phyloP scores from a whole-genome alignment of 805 yeast genomes.

The Lipomyces sp. region DNA sequence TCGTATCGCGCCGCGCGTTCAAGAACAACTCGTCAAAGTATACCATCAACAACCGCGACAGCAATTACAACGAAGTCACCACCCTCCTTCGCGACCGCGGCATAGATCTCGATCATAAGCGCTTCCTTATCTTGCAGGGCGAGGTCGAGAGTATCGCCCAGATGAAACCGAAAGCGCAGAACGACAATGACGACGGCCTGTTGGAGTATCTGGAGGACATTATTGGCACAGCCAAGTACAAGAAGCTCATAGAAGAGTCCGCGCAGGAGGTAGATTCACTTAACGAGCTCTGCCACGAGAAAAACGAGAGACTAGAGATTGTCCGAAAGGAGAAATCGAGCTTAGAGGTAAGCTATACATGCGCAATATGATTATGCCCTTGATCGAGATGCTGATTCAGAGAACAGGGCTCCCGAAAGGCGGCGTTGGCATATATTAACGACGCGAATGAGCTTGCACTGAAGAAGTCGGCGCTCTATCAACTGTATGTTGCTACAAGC shows the following conservation, averaged over 20 bases:
- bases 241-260: slow-evolving; percentile 66
- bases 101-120: slow-evolving; percentile 88
- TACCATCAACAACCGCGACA: slow-evolving; percentile 63
- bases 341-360: slow-evolving; percentile 31
- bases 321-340: slow-evolving; percentile 71
- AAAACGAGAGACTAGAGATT: slow-evolving; percentile 71
- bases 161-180: slow-evolving; percentile 96
- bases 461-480: slow-evolving; percentile 55
- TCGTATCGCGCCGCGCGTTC: slow-evolving; percentile 77
- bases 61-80: slow-evolving; percentile 78
- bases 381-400: not conserved
- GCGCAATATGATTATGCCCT: not conserved
- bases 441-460: slow-evolving; percentile 60
- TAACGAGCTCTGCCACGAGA: slow-evolving; percentile 77
- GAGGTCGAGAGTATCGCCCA: slow-evolving; percentile 98
- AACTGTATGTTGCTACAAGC: slow-evolving; percentile 41
- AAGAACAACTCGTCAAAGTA: slow-evolving; percentile 75
- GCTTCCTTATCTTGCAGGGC: slow-evolving; percentile 93
- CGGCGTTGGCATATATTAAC: slow-evolving; percentile 62
- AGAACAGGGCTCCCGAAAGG: slow-evolving; percentile 56
- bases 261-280: slow-evolving; percentile 61
- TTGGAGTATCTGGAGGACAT: slow-evolving; percentile 94
- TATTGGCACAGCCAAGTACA: slow-evolving; percentile 88
- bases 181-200: slow-evolving; percentile 86
- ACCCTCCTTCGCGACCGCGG: slow-evolving; percentile 71